Evolutionary conservation across 75 land plant species (phyloP).

Genomic region (Pinus albicaulis): DNA sequence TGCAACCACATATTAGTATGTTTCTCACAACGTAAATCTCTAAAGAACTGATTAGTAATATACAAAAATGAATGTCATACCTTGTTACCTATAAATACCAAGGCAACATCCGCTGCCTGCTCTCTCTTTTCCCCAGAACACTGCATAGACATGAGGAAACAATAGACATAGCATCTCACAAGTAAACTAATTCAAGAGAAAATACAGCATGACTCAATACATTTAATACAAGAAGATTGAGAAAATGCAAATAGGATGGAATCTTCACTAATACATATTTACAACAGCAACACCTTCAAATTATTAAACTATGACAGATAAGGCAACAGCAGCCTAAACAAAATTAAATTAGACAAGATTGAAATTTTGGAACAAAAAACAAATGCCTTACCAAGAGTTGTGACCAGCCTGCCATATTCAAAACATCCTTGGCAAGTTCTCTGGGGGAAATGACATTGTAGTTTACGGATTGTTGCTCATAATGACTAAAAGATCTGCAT

Average conservation of each 20-base stretch:
- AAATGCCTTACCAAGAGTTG: slow-evolving; percentile 5
- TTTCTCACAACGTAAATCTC: neutral
- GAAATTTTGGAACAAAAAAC: neutral
- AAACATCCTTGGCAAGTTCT: slow-evolving; percentile 6
- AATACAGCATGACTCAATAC: neutral
- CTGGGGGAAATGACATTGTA: slow-evolving; percentile 4
- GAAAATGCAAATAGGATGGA: neutral
- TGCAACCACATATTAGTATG: neutral
- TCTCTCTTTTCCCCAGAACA: slow-evolving; percentile 4
- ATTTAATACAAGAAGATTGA: neutral
- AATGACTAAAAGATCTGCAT: neutral
- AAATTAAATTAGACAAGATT: neutral
- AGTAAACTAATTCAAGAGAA: neutral
- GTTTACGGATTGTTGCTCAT: neutral
- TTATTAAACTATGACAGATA: neutral
- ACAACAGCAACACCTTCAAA: neutral
- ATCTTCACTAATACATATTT: neutral
- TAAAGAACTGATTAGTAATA: neutral
- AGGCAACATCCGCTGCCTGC: slow-evolving; percentile 4
- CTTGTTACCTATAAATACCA: slow-evolving; percentile 8
- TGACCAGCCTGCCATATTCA: slow-evolving; percentile 5
- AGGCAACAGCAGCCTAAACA: neutral
- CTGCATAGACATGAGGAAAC: neutral
- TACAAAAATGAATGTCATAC: neutral
- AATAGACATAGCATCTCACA: neutral